A percentile compares a stretch with the other conserved stretches of the same genome.
phyloP scores from a whole-genome alignment of 2,329 filamentous ascomycete species.

The Leptoxyphium fumago region DNA sequence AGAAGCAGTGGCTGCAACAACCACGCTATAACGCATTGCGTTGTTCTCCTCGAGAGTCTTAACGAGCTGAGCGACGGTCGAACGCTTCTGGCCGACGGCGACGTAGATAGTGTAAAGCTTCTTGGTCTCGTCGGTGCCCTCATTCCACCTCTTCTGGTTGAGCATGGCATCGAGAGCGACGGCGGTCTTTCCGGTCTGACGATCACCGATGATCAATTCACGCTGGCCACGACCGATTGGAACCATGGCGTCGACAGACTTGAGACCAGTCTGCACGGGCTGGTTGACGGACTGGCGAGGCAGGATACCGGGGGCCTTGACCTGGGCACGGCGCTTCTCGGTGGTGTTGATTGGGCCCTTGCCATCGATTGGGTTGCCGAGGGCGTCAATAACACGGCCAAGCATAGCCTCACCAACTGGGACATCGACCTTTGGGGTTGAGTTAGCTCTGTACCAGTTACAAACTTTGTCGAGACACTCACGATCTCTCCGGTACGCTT shows the following conservation, averaged over 20 bases:
- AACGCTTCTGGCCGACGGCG: conserved; percentile 97
- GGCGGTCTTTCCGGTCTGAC: conserved; percentile 99
- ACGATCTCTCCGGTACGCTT: conserved; percentile 99
- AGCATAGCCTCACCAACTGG: conserved; percentile 86
- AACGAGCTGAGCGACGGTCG: conserved; percentile 96
- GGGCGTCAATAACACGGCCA: conserved; percentile 94
- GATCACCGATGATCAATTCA: conserved; percentile 99
- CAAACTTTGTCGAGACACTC: conserved; percentile 28
- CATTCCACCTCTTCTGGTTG: conserved; percentile 99
- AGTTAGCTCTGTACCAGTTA: background rate
- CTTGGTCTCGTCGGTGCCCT: conserved; percentile 70
- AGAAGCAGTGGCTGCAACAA: conserved; percentile 92
- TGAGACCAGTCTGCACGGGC: conserved; percentile 98
- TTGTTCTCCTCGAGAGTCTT: conserved; percentile 99
- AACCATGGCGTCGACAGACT: conserved; percentile 99
- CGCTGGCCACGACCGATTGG: conserved; percentile 99
- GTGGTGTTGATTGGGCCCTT: conserved; percentile 93
- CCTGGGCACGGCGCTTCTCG: conserved; percentile 87
- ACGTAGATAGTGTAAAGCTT: conserved; percentile 99
- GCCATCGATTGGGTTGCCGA: conserved; percentile 98
- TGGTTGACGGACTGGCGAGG: conserved; percentile 94
- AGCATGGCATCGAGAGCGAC: conserved; percentile 96
- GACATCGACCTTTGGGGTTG: conserved; percentile 62
- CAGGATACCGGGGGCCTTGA: conserved; percentile 98
- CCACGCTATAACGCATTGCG: conserved; percentile 92